phyloP scores from a whole-genome alignment of 1,139 yeast genomes.

The Geotrichum australiense region DNA sequence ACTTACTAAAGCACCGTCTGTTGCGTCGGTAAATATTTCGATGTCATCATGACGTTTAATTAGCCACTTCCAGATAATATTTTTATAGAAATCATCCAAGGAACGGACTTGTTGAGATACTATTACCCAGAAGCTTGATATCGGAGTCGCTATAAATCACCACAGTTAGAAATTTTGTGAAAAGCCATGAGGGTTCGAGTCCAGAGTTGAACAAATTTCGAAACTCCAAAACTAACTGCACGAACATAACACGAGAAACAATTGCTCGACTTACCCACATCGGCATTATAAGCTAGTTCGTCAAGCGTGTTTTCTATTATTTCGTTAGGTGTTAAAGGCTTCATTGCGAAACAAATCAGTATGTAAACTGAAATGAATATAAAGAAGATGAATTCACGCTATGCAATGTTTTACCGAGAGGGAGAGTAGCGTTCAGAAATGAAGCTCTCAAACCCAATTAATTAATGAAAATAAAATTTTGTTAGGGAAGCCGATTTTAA shows the following conservation, averaged over 20 bases:
- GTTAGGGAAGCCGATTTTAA: too few relatives aligned
- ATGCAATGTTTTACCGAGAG: neutral
- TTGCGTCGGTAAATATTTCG: slow-evolving; percentile 21
- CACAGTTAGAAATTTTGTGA: slow-evolving; percentile 4
- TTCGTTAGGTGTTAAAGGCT: slow-evolving; percentile 28
- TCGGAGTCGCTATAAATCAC: slow-evolving; percentile 25
- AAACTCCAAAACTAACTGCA: neutral
- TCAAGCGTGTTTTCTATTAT: slow-evolving; percentile 30
- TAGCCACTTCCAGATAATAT: slow-evolving; percentile 31
- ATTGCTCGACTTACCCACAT: slow-evolving; percentile 29
- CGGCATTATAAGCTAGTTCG: slow-evolving; percentile 31
- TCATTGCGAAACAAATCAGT: slow-evolving; percentile 3
- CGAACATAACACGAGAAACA: neutral
- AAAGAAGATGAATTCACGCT: neutral
- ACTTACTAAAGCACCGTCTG: slow-evolving; percentile 14
- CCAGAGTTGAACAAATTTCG: slow-evolving; percentile 4
- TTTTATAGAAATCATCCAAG: slow-evolving; percentile 27
- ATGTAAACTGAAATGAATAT: neutral
- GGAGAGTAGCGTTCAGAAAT: too few relatives aligned
- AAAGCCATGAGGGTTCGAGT: slow-evolving; percentile 15
- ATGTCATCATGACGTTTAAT: slow-evolving; percentile 23
- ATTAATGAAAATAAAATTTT: too few relatives aligned
- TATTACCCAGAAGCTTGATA: slow-evolving; percentile 29
- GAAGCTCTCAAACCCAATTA: too few relatives aligned
- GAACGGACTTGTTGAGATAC: slow-evolving; percentile 21